Percentiles rank a stretch among this genome's conserved stretches.
Evolutionary conservation across 73 alveolate genomes (phyloP).

Genomic region (Chromera velia): DNA sequence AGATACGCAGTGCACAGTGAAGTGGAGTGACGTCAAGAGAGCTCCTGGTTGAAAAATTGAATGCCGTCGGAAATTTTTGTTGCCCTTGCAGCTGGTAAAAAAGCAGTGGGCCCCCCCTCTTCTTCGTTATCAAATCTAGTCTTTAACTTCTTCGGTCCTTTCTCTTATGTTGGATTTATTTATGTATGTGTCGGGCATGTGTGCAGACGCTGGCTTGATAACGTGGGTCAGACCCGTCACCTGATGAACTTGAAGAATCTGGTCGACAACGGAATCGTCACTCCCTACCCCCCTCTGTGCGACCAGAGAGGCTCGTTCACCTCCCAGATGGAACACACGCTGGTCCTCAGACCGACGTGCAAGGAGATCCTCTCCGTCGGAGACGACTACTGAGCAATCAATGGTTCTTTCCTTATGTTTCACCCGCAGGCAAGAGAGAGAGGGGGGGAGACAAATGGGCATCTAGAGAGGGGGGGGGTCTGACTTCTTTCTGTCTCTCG

Average conservation of each 20-base stretch:
- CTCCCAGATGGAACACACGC: slow-evolving; percentile 88
- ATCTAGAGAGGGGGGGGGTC: no score
- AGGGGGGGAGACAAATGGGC: no score
- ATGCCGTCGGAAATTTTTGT: no score
- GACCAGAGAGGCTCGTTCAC: slow-evolving; percentile 62
- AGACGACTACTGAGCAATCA: slow-evolving; percentile 85
- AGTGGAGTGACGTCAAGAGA: no score
- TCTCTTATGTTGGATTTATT: neutral
- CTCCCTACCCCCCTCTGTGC: slow-evolving; percentile 85
- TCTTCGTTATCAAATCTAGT: no score
- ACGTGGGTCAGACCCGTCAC: slow-evolving; percentile 74
- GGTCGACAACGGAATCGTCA: slow-evolving; percentile 73
- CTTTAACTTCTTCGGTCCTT: no score
- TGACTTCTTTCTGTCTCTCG: no score
- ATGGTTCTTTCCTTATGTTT: no score
- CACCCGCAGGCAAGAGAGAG: no score
- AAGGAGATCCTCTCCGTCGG: slow-evolving; percentile 85
- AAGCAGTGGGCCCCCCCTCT: no score
- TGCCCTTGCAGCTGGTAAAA: no score
- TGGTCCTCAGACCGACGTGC: slow-evolving; percentile 81
- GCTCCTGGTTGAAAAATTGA: no score
- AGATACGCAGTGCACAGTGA: neutral
- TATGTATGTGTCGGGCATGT: neutral
- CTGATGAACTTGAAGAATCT: slow-evolving; percentile 69
- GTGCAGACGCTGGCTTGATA: slow-evolving; percentile 83